Evolutionary conservation across 1,139 yeast genomes (phyloP), one percentile per base, ranked within the genome.

Genomic region (Suhomyces bribrorum): DNA sequence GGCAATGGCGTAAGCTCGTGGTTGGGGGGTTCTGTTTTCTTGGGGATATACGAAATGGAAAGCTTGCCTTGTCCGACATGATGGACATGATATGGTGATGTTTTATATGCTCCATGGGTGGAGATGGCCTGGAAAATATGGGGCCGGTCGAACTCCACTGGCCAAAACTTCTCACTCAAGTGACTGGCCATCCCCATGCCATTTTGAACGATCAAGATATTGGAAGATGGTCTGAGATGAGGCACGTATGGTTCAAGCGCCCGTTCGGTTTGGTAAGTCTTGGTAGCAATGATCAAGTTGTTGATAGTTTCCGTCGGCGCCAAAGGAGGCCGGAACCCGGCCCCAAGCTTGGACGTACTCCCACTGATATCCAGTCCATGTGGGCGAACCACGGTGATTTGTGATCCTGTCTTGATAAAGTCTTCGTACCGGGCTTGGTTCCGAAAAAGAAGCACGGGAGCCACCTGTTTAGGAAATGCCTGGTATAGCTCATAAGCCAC

Each of bases 51-150:
- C 2, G 83, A 75, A 13, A 87, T 57, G 42, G 74, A 71, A 39
- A 87, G 58, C 32, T 70, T 69, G 0, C 90, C 95, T 22, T 59
- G 58, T 0, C 90, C 92, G 6, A 83, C 88, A 60, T 84, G 94
- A 29, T 78, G 76, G n/a, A 71, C 63, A 4, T 64, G 57, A 41
- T 73, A 77, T 1, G 75, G 69, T 5, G 66, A 56, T 0, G 61
- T 49, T 40, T 69, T 64, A 50, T 71, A 73, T 16, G 85, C 88
- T 3, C 97, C 97, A 60, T 90, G 97, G 2, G 88, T 77, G 27
- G 83, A 82, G 12, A 90, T 81, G 32, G 90, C 96, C 54, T 81
- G 84, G 53, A 71, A 79, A 7, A 90, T 54, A 13, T 64, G 66
- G 13, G 95, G 96, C 38, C 81, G 56, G 2, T 53, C 36, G 0